Evolutionary conservation across 495 filamentous ascomycete genomes (phyloP).

Genomic region (Aspergillus avenaceus): DNA sequence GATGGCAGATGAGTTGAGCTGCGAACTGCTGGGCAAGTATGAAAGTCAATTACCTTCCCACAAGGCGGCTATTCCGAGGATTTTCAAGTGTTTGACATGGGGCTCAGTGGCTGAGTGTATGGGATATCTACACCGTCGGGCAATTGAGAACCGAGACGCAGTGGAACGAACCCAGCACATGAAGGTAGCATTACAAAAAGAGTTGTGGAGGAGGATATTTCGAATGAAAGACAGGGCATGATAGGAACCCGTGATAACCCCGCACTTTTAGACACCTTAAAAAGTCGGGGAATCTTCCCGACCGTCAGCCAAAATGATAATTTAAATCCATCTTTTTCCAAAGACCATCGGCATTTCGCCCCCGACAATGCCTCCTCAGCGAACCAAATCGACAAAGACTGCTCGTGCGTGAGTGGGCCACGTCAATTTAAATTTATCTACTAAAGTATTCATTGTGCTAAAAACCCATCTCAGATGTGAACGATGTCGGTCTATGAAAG

Average conservation of each 20-base stretch:
- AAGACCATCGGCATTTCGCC: no score
- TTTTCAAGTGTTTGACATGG: slow-evolving; percentile 37
- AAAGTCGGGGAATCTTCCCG: not conserved
- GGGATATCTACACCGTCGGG: slow-evolving; percentile 32
- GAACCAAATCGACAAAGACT: not conserved
- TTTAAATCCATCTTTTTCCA: no score
- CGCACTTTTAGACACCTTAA: not conserved
- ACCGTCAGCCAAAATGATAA: not conserved
- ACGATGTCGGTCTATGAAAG: slow-evolving; percentile 37
- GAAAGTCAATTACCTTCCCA: no score
- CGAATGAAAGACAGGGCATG: slow-evolving; percentile 6
- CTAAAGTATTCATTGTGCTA: no score
- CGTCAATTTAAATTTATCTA: no score
- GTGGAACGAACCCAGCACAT: slow-evolving; percentile 29
- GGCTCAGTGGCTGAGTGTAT: slow-evolving; percentile 33
- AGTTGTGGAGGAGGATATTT: slow-evolving; percentile 39
- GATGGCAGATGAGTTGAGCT: slow-evolving; percentile 36
- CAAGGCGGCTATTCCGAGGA: no score
- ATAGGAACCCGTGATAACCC: not conserved
- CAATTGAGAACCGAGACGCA: slow-evolving; percentile 34
- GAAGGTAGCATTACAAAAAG: slow-evolving; percentile 19
- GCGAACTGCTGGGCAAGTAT: slow-evolving; percentile 22
- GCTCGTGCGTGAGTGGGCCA: not conserved
- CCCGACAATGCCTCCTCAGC: not conserved
- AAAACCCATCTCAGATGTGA: slow-evolving; percentile 18